Base-by-base conservation (phyloP, 306 rosid species). In the Rosa persica region DNA sequence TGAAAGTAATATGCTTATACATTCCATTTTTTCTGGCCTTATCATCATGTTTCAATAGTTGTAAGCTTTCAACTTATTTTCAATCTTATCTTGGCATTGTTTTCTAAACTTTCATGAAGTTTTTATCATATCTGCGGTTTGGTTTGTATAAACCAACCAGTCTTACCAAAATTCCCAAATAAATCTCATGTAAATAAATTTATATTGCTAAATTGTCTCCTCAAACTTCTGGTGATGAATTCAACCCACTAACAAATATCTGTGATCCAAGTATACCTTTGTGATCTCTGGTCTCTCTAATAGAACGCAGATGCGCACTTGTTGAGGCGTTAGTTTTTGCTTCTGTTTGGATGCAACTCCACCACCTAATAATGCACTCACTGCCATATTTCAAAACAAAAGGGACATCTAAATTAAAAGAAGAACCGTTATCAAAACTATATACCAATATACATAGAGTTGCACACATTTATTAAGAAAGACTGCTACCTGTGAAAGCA, bases 351-450 rank as follows among this genome's bases (percentile, higher is more conserved):
- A 91, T 84, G 89, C 94, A 93, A 82, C 84, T 76, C 97, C 98
- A 93, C 97, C 98, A 93, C 76, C 90, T 83, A 70, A 80, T 74
- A 74, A 93, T 89, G 79, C 97, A 93, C 83, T 91, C 97, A 79
- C 97, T 91, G 92, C 84, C 89, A 88, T 62, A 61, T 75, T 83
- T 38, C 7, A 76, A 30, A 49, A 76, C 34, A 39, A 60, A 71
- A 36, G 39, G 40, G 54, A 44, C 47, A 73, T 39, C 8, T 39
- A 38, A 75, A 47, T 3, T 25, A 72, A 20, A 71, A 78, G 36
- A 75, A 70, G 48, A 69, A 58, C 65, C 67, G 60, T 71, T 5
- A 8, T 43, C n/a, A 62, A 75, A 78, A 65, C 80, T 64, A 23
- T 46, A 54, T 44, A 64, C 47, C n/a, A 48, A n/a, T 8, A 38